Percentiles rank a stretch among this genome's conserved stretches.
These are phyloP conservation scores for Geotrichum reessii DNA, from an alignment of 1,139 yeast species.

Conservation along the genomic window DNA sequence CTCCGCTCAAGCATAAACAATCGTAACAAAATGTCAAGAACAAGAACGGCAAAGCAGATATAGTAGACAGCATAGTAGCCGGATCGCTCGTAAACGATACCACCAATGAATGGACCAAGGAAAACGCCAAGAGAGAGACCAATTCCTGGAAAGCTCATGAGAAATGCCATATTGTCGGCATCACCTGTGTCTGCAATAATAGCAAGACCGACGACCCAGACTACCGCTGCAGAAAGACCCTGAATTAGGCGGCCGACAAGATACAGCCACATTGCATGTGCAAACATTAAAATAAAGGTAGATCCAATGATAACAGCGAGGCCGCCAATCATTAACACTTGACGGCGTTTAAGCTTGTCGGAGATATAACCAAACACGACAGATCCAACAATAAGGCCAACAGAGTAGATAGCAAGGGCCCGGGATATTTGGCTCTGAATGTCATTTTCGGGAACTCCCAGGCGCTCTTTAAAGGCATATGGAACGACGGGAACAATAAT, in stretches of 20 bases:
- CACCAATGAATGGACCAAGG: conserved; percentile 37
- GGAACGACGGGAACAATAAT: conserved; percentile 37
- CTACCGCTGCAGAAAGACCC: conserved; percentile 37
- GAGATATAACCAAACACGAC: conserved; percentile 32
- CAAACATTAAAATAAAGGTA: conserved; percentile 31
- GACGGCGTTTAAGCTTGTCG: conserved; percentile 29
- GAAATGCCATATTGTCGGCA: conserved; percentile 27
- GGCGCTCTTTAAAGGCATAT: conserved; percentile 30
- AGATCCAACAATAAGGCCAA: conserved; percentile 34
- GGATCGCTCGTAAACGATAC: conserved; percentile 33
- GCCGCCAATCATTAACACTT: conserved; percentile 33
- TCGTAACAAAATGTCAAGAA: conserved; percentile 33
- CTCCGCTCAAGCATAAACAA: conserved; percentile 32
- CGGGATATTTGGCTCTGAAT: conserved; percentile 33
- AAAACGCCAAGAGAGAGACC: conserved; percentile 34
- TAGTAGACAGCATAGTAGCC: conserved; percentile 37
- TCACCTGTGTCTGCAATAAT: conserved; percentile 33
- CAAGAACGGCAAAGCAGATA: conserved; percentile 33
- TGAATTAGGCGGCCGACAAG: conserved; percentile 35
- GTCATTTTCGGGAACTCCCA: conserved; percentile 28
- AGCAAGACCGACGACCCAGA: conserved; percentile 39
- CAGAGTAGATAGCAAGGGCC: conserved; percentile 35
- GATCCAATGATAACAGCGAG: conserved; percentile 32
- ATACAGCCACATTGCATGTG: conserved; percentile 29
- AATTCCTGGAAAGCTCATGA: conserved; percentile 34